Evolutionary conservation across 2,329 filamentous ascomycete species (phyloP).

Genomic region (Zelopaecilomyces penicillatus): DNA sequence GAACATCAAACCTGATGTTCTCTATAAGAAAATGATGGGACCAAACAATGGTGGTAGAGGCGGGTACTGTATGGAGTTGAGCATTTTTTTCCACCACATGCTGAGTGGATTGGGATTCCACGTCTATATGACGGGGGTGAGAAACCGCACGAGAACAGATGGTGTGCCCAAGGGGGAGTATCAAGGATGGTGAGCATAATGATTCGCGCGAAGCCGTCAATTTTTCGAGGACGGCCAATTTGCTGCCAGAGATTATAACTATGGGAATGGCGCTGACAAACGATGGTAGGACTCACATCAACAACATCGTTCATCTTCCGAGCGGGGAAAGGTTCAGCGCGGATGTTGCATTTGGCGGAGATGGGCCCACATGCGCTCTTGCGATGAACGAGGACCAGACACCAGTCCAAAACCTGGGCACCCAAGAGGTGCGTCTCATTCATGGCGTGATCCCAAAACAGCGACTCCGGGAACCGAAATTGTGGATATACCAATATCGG

Average conservation of each 20-base stretch:
- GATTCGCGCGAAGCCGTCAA: slow-evolving; percentile 22
- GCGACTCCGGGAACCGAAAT: slow-evolving; percentile 30
- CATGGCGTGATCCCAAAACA: slow-evolving; percentile 18
- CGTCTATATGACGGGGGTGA: slow-evolving; percentile 48
- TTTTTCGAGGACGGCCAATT: no score
- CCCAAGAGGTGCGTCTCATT: no score
- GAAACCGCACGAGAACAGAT: slow-evolving; percentile 33
- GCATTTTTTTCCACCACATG: slow-evolving; percentile 46
- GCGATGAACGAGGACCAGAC: slow-evolving; percentile 36
- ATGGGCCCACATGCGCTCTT: slow-evolving; percentile 49
- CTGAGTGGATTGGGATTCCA: slow-evolving; percentile 41
- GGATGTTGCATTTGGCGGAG: slow-evolving; percentile 60
- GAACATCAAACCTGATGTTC: slow-evolving; percentile 31
- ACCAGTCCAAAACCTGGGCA: slow-evolving; percentile 28
- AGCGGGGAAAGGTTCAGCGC: slow-evolving; percentile 40
- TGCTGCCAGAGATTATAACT: no score
- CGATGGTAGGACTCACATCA: slow-evolving; percentile 32
- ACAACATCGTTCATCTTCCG: slow-evolving; percentile 51
- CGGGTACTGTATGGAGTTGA: slow-evolving; percentile 54
- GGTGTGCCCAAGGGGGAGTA: slow-evolving; percentile 35
- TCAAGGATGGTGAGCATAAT: slow-evolving; percentile 33
- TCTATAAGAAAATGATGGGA: slow-evolving; percentile 42
- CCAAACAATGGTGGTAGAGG: slow-evolving; percentile 33
- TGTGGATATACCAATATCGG: slow-evolving; percentile 58
- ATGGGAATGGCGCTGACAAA: no score